Conservation (phyloP, 805 yeast genomes). For the Candida vaughaniae region DNA sequence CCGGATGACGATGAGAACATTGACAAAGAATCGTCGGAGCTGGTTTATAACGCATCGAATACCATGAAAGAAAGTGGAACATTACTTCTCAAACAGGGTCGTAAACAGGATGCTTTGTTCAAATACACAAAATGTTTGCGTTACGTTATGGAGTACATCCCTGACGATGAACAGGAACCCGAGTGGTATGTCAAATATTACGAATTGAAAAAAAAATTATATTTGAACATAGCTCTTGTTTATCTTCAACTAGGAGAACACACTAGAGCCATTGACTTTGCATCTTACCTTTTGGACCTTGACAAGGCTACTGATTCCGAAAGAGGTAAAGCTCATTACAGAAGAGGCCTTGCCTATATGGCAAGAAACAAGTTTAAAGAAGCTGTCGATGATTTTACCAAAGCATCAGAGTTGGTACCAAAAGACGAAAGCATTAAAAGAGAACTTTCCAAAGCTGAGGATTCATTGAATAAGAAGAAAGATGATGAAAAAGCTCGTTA, state of each 20-base stretch:
- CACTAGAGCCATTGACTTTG: slow-evolving; percentile 51
- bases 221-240: slow-evolving; percentile 59
- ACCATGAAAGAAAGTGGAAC: slow-evolving; percentile 71
- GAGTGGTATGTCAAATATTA: slow-evolving; percentile 49
- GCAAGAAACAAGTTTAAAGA: slow-evolving; percentile 46
- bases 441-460: slow-evolving; percentile 45
- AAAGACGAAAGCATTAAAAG: slow-evolving; percentile 48
- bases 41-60: slow-evolving; percentile 49
- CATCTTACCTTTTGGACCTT: slow-evolving; percentile 56
- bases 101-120: slow-evolving; percentile 50
- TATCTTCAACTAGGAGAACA: slow-evolving; percentile 50
- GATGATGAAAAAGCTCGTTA: slow-evolving; percentile 52
- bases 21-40: slow-evolving; percentile 55
- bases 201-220: slow-evolving; percentile 52
- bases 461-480: slow-evolving; percentile 41
- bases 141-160: slow-evolving; percentile 69
- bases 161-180: slow-evolving; percentile 64
- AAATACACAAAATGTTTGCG: slow-evolving; percentile 68
- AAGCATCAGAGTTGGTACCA: slow-evolving; percentile 46
- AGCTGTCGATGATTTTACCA: slow-evolving; percentile 47
- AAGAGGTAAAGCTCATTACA: slow-evolving; percentile 56
- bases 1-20: slow-evolving; percentile 70
- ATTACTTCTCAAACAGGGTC: slow-evolving; percentile 53
- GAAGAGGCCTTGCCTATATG: slow-evolving; percentile 50
- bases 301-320: slow-evolving; percentile 37